Base-by-base conservation (phyloP, 208 protist species). In the Trypanosoma mega region DNA sequence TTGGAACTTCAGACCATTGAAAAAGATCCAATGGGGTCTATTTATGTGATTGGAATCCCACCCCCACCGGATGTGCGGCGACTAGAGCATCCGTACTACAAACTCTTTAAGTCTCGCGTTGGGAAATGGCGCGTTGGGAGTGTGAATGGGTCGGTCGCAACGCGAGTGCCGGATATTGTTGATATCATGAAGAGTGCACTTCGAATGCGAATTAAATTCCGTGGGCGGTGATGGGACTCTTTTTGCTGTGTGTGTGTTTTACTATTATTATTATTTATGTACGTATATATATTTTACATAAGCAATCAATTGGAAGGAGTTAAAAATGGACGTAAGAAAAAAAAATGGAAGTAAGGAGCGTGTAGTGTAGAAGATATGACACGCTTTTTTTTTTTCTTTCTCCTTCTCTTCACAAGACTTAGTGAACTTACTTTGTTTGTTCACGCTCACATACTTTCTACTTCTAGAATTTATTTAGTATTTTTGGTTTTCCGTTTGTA, bases 111-210 rank as follows among this genome's bases (percentile, higher is more conserved):
- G 1, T 39, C 51, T 29, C 51, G 33, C 2, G 41, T 43, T 29
- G 52, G 52, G 3, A 24, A 55, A n/a, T 68, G 62, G 62, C 26
- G 18, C 29, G 54, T 68, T 29, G 21, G 20, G 20, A 68, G 62
- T 46, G 45, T 68, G 9, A 68, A 68, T 20, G 62, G 52, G 1
- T 61, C 52, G 6, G 45, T 52, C 1, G 53, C 62, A 8, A 34
- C 52, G 12, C 33, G 45, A 33, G 9, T 68, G 21, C 52, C 62
- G 23, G 62, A 68, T 8, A 31, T 68, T 23, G 27, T 68, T 30
- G 62, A 68, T 46, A 33, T 68, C 18, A 61, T 68, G 62, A 68
- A 68, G n/a, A 45, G 61, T 24, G 52, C 62, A 16, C 31, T 68
- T 26, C 9, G 34, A 24, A 61, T 68, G 41, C 50, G 54, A 23